Evolutionary conservation across 176 grass and related monocot genomes (phyloP).

Genomic region (Typha latifolia): DNA sequence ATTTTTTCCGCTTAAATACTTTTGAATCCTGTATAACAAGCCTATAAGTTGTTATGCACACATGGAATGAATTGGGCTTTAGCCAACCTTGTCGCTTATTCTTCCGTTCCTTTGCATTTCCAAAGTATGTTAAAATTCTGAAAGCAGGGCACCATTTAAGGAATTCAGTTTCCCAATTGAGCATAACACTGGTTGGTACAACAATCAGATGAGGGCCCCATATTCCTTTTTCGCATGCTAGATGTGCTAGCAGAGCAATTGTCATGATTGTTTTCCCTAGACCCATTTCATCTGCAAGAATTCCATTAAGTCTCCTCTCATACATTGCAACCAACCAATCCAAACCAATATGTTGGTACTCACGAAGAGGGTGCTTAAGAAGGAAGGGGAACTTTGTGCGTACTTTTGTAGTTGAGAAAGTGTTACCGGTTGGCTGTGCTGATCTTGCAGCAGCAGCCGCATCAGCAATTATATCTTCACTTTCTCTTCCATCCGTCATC

Average conservation of each 20-base stretch:
- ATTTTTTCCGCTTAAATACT: slow-evolving; percentile 93
- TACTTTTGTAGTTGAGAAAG: slow-evolving; percentile 87
- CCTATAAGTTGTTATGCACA: slow-evolving; percentile 97
- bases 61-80: slow-evolving; percentile 93
- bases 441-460: slow-evolving; percentile 94
- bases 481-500: slow-evolving; percentile 31
- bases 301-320: slow-evolving; percentile 97
- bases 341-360: slow-evolving; percentile 97
- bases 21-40: slow-evolving; percentile 98
- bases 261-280: slow-evolving; percentile 99
- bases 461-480: slow-evolving; percentile 80
- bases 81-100: slow-evolving; percentile 96
- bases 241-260: slow-evolving; percentile 84
- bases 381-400: slow-evolving; percentile 95
- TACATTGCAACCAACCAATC: slow-evolving; percentile 99
- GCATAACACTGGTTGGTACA: slow-evolving; percentile 96
- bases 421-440: slow-evolving; percentile 98
- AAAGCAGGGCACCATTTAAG: slow-evolving; percentile 98
- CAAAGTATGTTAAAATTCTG: slow-evolving; percentile 97
- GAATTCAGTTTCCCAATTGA: slow-evolving; percentile 99
- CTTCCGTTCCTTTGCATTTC: slow-evolving; percentile 97
- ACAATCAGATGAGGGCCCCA: slow-evolving; percentile 99
- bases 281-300: slow-evolving; percentile 99
- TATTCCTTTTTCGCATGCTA: slow-evolving; percentile 97
- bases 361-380: slow-evolving; percentile 94